Evolutionary conservation across 2,329 filamentous ascomycete species (phyloP), one percentile per base, ranked within the genome.

Genomic region (Verticillium zaregamsianum): DNA sequence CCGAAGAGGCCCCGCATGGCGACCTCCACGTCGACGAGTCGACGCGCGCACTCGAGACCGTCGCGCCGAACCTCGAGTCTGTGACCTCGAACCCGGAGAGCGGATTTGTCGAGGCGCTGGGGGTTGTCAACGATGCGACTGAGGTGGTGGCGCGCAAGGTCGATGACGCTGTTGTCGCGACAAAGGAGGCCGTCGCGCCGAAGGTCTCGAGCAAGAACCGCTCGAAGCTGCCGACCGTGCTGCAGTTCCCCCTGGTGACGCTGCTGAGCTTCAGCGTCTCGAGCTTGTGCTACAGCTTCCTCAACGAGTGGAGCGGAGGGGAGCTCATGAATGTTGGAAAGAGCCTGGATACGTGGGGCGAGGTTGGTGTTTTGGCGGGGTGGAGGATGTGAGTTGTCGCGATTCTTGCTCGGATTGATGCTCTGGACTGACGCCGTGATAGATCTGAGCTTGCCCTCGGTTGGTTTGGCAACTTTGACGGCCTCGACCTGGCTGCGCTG

Each of bases 381-480:
- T 87, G 84, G 84, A 81, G 80, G 73, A 70, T 82, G 84, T 86
- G 69, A 77, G 84, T 81, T 58, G 5, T 23, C 31, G 31, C n/a
- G 33, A 28, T 17, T 12, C 15, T 23, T 25, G 15, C 52, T 3
- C 4, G 12, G 5, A 25, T 8, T 15, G 31, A n/a, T 23, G 2
- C n/a, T 23, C 40, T 9, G 7, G 15, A 49, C 64, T 66, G 32
- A 66, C 59, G 9, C 39, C 14, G n/a, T 84, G 80, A 79, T 82
- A 91, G 85, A 72, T 73, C 87, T 56, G 88, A 93, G 72, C 80
- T 96, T 59, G 86, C 80, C 28, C 71, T 93, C 56, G 89, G 86
- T 56, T 97, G 92, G 92, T 85, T 84, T 68, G 80, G 87, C 54
- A 82, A 87, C 65, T 91, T 90, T 72, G 92, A 96, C 74, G 87